Evolutionary conservation across 257 asterid species (phyloP), one percentile per base, ranked within the genome.

Genomic region (Solanum raphanifolium): DNA sequence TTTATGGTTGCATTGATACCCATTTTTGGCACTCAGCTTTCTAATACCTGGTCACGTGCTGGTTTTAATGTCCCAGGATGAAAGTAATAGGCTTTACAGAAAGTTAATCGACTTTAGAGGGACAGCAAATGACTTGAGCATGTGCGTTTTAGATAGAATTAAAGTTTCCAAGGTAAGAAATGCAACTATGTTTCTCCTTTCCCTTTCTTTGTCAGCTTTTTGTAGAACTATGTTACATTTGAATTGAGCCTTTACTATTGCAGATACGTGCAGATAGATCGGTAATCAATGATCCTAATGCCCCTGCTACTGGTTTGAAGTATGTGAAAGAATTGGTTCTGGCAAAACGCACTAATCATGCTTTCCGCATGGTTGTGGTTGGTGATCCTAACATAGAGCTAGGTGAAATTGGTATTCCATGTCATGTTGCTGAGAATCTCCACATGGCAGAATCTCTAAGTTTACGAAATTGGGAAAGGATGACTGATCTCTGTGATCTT

Each of bases 351-450:
- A 96, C 93, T 16, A 95, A 96, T 88, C 94, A 94, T 88, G 91
- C 91, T 41, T 95, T 97, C 88, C 98, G 99, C n/a, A 90, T 93
- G 98, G 99, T 97, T 12, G 98, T 97, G 21, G 98, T 97, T 32
- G 99, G 99, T 7, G 99, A 97, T 89, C 98, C 99, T 1, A 88
- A 87, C 82, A 15, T 97, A 52, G 92, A 90, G 78, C 93, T 96
- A 39, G 91, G 90, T 43, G 99, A 97, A 92, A 92, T 97, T 88
- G 99, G 99, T 16, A 71, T 97, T 75, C 99, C 99, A 2, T 52
- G 90, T 55, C 96, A 91, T 79, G 87, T 96, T 85, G 98, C 98
- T 3, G 94, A 94, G 87, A 92, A 91, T 68, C 89, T 97, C 65
- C 93, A 88, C 32, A 90, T 97, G 35, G 58, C 94, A 2, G 99